A percentile compares a stretch with the other conserved stretches of the same genome.
Conservation (phyloP, 495 filamentous ascomycete species). For the Penicillium salamii region DNA sequence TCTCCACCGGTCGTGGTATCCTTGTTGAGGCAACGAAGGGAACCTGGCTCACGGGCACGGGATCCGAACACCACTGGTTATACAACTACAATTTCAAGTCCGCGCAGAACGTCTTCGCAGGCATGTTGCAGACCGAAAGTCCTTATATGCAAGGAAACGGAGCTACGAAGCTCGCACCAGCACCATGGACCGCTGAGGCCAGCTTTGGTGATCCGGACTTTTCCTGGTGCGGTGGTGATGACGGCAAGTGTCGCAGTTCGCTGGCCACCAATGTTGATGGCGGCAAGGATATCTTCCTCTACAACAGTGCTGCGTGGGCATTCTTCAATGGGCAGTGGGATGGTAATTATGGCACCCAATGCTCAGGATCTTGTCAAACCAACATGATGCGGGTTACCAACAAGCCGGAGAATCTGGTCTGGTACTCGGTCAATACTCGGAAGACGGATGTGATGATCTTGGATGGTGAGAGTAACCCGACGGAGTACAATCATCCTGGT, state of each 20-base stretch:
- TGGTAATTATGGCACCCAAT: constrained; percentile 24
- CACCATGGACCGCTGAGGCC: constrained; percentile 36
- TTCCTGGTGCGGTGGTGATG: constrained; percentile 27
- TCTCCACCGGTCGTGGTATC: constrained; percentile 49
- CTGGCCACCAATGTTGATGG: constrained; percentile 34
- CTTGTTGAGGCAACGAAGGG: constrained; percentile 46
- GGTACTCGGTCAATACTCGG: constrained; percentile 44
- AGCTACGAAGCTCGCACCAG: constrained; percentile 32
- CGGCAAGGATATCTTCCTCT: constrained; percentile 51
- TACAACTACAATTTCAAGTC: constrained; percentile 51
- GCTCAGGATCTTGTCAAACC: constrained; percentile 40
- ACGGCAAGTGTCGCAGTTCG: constrained; percentile 41
- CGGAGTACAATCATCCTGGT: constrained; percentile 46
- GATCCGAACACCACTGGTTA: constrained; percentile 46
- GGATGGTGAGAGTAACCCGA: constrained; percentile 27
- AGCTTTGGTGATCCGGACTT: constrained; percentile 44
- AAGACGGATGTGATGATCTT: constrained; percentile 42
- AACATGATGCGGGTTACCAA: constrained; percentile 38
- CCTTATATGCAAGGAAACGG: constrained; percentile 47
- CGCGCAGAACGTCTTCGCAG: constrained; percentile 46
- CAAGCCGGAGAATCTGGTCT: constrained; percentile 29
- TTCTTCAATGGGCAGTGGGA: constrained; percentile 45
- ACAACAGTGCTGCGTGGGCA: constrained; percentile 51
- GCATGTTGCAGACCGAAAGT: constrained; percentile 45
- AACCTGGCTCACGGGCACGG: constrained; percentile 44